Conservation (phyloP, 345 rosid genomes). For the Brassica carinata region DNA sequence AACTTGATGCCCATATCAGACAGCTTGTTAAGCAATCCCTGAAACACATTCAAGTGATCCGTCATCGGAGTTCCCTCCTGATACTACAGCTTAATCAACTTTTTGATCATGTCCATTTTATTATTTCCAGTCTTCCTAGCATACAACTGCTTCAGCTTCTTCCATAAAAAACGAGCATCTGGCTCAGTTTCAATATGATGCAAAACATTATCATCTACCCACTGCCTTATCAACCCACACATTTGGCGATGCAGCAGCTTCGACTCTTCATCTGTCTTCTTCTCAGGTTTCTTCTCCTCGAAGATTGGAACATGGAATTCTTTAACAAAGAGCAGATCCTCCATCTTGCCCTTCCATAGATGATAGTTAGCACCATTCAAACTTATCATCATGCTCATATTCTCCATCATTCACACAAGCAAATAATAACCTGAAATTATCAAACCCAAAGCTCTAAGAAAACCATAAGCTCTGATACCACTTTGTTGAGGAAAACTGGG, state of each 20-base stretch:
- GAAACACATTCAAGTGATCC: background rate
- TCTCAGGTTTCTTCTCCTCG: too few species aligned
- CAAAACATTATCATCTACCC: too few species aligned
- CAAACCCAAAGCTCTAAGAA: background rate
- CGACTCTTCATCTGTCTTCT: too few species aligned
- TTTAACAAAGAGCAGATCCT: too few species aligned
- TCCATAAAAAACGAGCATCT: background rate
- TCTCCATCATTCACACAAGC: background rate
- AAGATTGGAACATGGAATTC: too few species aligned
- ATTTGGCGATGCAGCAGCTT: too few species aligned
- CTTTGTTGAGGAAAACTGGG: too few species aligned
- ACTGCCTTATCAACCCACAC: too few species aligned
- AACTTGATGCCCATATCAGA: background rate
- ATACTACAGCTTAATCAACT: background rate
- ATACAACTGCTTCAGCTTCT: background rate
- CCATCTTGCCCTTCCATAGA: too few species aligned
- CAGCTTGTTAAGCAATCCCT: background rate
- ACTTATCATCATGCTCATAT: too few species aligned
- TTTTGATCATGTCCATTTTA: background rate
- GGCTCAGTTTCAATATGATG: background rate
- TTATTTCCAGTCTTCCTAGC: background rate
- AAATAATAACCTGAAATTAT: background rate
- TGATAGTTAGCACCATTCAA: too few species aligned
- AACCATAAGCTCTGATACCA: too few species aligned
- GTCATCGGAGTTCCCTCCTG: background rate